phyloP scores from a whole-genome alignment of 169 alveolate genomes.

The Nephromyces sp. region DNA sequence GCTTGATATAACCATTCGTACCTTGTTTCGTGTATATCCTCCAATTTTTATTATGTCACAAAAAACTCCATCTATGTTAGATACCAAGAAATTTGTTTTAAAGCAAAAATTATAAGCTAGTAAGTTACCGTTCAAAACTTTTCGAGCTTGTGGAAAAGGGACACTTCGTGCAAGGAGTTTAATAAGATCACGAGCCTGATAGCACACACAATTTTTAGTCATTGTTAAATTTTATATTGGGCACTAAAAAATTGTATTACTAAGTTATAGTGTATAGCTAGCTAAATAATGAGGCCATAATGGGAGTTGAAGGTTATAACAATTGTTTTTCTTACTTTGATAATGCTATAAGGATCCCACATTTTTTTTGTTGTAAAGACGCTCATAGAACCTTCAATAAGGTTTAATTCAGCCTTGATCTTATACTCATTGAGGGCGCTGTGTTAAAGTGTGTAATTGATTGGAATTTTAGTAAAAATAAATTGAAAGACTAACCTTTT shows the following conservation, averaged over 20 bases:
- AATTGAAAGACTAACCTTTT: conserved; percentile 40
- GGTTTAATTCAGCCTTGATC: conserved; percentile 87
- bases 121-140: conserved; percentile 80
- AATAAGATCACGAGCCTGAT: conserved; percentile 90
- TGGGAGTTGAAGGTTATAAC: too few relatives aligned
- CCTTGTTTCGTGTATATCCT: conserved; percentile 77
- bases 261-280: too few relatives aligned
- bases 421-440: conserved; percentile 73
- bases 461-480: not conserved
- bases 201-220: not conserved
- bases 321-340: conserved; percentile 54
- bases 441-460: not conserved
- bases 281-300: too few relatives aligned
- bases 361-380: conserved; percentile 94
- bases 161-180: conserved; percentile 94
- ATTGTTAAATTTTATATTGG: too few relatives aligned
- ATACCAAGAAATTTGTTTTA: too few relatives aligned
- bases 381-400: conserved; percentile 97
- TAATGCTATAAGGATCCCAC: conserved; percentile 95
- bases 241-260: too few relatives aligned
- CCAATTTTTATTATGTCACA: conserved; percentile 96
- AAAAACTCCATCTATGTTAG: conserved; percentile 60
- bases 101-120: too few relatives aligned
- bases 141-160: conserved; percentile 94
- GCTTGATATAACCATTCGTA: too few relatives aligned